Conservation (phyloP, 805 yeast species). For the Yarrowia osloensis region DNA sequence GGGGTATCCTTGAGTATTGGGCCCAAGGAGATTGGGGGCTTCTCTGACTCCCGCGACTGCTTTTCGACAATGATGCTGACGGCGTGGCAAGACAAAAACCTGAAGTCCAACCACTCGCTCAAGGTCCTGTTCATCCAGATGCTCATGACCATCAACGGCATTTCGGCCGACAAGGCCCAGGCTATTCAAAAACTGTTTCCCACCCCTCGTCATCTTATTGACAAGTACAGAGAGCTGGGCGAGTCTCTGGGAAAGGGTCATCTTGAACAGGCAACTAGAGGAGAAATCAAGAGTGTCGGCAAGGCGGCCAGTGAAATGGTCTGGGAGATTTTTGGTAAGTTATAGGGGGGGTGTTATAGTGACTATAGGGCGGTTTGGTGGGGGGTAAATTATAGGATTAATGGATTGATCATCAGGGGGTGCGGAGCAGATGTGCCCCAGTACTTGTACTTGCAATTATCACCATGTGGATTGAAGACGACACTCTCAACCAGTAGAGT, state of each 20-base stretch:
- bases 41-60: not conserved
- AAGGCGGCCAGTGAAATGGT: not conserved
- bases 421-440: no score
- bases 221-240: constrained; percentile 45
- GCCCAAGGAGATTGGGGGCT: not conserved
- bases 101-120: constrained; percentile 57
- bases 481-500: no score
- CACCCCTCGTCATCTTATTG: constrained; percentile 66
- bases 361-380: no score
- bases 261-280: not conserved
- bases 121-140: constrained; percentile 73
- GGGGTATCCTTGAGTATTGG: constrained; percentile 43
- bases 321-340: constrained; percentile 7
- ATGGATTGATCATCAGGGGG: no score
- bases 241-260: constrained; percentile 42
- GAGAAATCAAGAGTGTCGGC: not conserved
- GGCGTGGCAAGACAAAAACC: constrained; percentile 41
- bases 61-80: constrained; percentile 34
- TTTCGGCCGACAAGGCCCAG: constrained; percentile 81
- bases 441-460: no score
- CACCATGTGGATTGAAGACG: no score
- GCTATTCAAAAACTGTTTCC: constrained; percentile 69
- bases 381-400: no score
- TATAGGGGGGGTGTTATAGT: no score
- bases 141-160: constrained; percentile 78